A percentile compares a stretch with the other conserved stretches of the same genome.
These are phyloP conservation scores for Suillus clintonianus DNA, from an alignment of 768 basidiomycete species.

Conservation along the genomic window DNA sequence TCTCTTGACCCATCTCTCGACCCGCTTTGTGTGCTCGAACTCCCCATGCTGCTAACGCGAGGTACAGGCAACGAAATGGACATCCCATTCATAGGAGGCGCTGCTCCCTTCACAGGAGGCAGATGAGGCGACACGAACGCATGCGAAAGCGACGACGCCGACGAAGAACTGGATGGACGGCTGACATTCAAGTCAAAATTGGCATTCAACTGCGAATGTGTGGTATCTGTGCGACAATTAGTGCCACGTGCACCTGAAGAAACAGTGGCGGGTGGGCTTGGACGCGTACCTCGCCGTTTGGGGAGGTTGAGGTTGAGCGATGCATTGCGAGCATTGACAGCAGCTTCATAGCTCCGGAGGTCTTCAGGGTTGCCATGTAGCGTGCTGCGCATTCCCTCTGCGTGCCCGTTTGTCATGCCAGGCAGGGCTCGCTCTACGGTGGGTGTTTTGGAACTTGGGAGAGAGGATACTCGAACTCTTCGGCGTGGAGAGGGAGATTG, in stretches of 20 bases:
- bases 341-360: conserved; percentile 71
- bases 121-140: conserved; percentile 33
- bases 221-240: not conserved
- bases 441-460: conserved; percentile 72
- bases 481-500: conserved; percentile 34
- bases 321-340: conserved; percentile 68
- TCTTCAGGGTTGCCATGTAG: conserved; percentile 57
- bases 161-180: conserved; percentile 40
- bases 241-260: conserved; percentile 4
- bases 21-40: conserved; percentile 19
- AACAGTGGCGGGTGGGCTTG: conserved; percentile 18
- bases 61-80: conserved; percentile 38
- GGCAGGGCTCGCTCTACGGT: conserved; percentile 32
- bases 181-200: conserved; percentile 27
- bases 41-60: conserved; percentile 10
- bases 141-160: conserved; percentile 41
- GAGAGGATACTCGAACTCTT: conserved; percentile 61
- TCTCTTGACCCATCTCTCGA: conserved; percentile 30
- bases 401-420: conserved; percentile 18
- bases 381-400: conserved; percentile 39
- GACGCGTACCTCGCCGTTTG: conserved; percentile 33
- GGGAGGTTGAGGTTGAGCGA: conserved; percentile 60
- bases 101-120: conserved; percentile 17
- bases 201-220: conserved; percentile 4
- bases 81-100: conserved; percentile 26